Conservation (phyloP, 768 basidiomycete species). For the Mycena venus region DNA sequence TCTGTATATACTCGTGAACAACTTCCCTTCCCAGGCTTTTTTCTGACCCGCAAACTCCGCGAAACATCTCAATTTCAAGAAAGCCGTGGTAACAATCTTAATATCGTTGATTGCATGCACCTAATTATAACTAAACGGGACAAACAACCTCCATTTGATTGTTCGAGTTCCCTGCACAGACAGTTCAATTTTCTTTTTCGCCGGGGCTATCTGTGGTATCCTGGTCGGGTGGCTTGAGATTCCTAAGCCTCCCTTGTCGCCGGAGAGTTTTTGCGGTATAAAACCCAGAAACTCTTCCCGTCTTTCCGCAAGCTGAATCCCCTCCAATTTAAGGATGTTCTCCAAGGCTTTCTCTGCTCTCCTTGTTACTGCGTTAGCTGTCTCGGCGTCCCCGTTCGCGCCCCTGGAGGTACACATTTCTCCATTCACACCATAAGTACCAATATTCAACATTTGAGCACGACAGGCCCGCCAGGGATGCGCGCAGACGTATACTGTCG, state of each 20-base stretch:
- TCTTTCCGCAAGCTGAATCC: constrained; percentile 4
- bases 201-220: neutral
- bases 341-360: constrained; percentile 13
- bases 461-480: constrained; percentile 22
- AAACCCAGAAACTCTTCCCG: neutral
- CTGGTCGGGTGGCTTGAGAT: neutral
- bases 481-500: constrained; percentile 18
- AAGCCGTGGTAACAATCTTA: neutral
- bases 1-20: no score
- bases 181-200: neutral
- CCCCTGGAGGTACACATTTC: constrained; percentile 11
- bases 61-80: neutral
- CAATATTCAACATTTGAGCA: neutral
- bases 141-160: neutral
- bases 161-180: neutral
- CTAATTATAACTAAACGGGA: neutral
- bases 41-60: neutral
- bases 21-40: no score
- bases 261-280: constrained; percentile 13
- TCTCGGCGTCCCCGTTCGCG: constrained; percentile 14
- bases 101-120: neutral
- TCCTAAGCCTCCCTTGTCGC: neutral
- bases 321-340: constrained; percentile 14
- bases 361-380: constrained; percentile 18
- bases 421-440: neutral